phyloP scores from a whole-genome alignment of 129 eudicot species.

The Flaveria trinervia region DNA sequence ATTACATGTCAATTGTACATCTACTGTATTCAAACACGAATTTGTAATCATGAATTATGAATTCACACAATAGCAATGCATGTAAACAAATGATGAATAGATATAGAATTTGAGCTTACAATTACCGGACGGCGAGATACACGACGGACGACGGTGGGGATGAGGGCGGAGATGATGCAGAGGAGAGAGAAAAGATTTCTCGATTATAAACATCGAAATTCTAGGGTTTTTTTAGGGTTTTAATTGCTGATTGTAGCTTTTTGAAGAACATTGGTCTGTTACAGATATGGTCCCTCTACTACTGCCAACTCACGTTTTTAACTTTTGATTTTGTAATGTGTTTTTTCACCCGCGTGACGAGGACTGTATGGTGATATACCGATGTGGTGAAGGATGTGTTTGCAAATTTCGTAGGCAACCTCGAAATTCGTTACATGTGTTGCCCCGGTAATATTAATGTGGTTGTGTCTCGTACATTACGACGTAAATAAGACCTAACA shows the following conservation, averaged over 20 bases:
- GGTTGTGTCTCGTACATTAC: too few relatives aligned
- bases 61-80: neutral
- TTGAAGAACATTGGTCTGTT: constrained; percentile 13
- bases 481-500: too few relatives aligned
- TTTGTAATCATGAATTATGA: neutral
- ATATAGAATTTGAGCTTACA: constrained; percentile 26
- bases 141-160: constrained; percentile 28
- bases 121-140: constrained; percentile 23
- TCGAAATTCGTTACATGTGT: too few relatives aligned
- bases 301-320: neutral
- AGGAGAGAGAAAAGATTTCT: constrained; percentile 34
- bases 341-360: too few relatives aligned
- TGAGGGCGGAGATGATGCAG: constrained; percentile 32
- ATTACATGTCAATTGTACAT: too few relatives aligned
- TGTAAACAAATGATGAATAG: neutral
- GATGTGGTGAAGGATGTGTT: too few relatives aligned
- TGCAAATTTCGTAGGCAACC: too few relatives aligned
- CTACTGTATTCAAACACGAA: neutral
- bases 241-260: constrained; percentile 24
- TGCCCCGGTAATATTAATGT: too few relatives aligned
- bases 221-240: constrained; percentile 22
- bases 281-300: constrained; percentile 10
- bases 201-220: constrained; percentile 32
- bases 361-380: too few relatives aligned
- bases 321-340: too few relatives aligned